phyloP scores from a whole-genome alignment of 345 rosid genomes.

The Citrus glauca region DNA sequence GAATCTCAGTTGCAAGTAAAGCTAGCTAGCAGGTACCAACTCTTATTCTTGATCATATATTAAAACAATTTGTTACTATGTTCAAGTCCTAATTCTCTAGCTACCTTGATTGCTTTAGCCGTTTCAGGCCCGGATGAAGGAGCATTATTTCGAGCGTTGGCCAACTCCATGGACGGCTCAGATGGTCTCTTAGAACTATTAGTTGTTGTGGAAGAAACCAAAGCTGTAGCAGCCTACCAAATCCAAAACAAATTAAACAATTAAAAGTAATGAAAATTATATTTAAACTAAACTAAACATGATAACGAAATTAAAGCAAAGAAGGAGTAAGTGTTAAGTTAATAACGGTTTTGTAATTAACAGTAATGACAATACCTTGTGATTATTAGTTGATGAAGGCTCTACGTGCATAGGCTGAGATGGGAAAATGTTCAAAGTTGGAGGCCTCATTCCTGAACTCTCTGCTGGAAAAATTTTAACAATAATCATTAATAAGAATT shows the following conservation, averaged over 20 bases:
- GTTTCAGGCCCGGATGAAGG: conserved; percentile 33
- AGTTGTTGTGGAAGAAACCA: conserved; percentile 35
- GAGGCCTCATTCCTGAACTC: conserved; percentile 80
- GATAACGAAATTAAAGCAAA: neutral
- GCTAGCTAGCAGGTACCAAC: conserved; percentile 1
- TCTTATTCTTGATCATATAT: neutral
- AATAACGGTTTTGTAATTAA: neutral
- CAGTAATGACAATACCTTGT: neutral
- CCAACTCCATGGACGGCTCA: conserved; percentile 58
- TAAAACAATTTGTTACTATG: neutral
- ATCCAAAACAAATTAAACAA: conserved; percentile 17
- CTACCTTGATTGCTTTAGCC: conserved; percentile 51
- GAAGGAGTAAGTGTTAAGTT: neutral
- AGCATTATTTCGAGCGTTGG: conserved; percentile 33
- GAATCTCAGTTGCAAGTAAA: conserved; percentile 19
- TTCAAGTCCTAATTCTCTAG: neutral
- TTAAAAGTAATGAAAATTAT: neutral
- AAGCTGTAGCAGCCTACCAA: conserved; percentile 32
- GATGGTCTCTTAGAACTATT: conserved; percentile 50
- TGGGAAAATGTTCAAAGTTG: conserved; percentile 95
- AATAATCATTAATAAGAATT: conserved; percentile 3
- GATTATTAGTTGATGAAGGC: conserved; percentile 39
- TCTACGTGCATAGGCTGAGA: conserved; percentile 94
- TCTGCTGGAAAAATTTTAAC: conserved; percentile 41
- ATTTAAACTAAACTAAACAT: neutral